Evolutionary conservation across 176 grass and related monocot genomes (phyloP).

Genomic region (Bolboschoenus planiculmis): DNA sequence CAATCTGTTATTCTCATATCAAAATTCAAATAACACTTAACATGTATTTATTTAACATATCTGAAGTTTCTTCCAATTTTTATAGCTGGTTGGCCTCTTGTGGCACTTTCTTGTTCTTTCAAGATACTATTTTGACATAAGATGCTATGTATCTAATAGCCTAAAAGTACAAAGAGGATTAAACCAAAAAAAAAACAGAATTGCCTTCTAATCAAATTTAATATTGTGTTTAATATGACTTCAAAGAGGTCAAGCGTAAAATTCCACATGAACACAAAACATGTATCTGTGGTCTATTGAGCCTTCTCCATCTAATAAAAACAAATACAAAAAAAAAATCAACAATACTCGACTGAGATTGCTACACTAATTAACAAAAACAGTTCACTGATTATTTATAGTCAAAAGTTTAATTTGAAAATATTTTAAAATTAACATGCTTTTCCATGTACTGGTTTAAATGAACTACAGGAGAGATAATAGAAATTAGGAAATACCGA

Average conservation of each 20-base stretch:
- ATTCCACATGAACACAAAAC: neutral
- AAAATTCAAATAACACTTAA: neutral
- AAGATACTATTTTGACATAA: neutral
- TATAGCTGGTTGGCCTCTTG: neutral
- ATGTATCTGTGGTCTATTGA: neutral
- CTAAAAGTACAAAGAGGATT: too few relatives aligned
- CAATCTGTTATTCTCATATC: neutral
- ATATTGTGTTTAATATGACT: neutral
- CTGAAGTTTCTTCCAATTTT: neutral
- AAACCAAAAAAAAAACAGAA: too few relatives aligned
- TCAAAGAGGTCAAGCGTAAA: neutral
- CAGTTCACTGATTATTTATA: neutral
- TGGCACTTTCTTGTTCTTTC: neutral
- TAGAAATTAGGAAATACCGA: neutral
- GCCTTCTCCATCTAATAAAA: neutral
- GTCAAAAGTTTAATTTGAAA: neutral
- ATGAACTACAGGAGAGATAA: too few relatives aligned
- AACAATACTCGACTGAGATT: neutral
- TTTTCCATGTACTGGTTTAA: too few relatives aligned
- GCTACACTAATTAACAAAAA: neutral
- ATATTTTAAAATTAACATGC: neutral
- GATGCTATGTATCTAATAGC: neutral
- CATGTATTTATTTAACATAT: neutral
- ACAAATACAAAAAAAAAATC: neutral
- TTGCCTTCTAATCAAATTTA: neutral